Percentiles rank a stretch among this genome's conserved stretches.
Evolutionary conservation across 2,329 filamentous ascomycete species (phyloP).

Genomic region (Seiridium unicorne): DNA sequence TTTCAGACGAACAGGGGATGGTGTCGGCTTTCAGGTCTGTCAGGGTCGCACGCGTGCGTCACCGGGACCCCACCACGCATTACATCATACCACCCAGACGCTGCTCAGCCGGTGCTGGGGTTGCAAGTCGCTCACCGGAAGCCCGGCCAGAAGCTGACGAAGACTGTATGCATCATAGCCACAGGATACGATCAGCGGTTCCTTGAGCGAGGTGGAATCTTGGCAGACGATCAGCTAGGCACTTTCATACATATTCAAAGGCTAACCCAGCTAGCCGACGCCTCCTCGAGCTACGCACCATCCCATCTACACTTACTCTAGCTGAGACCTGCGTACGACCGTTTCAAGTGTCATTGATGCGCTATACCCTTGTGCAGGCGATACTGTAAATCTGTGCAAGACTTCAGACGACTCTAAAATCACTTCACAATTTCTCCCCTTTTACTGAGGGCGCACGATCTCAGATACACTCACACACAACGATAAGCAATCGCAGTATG

Average conservation of each 20-base stretch:
- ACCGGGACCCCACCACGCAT: slow-evolving; percentile 1
- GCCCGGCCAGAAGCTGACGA: neutral
- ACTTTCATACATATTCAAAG: neutral
- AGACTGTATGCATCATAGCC: neutral
- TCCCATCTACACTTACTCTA: too few species aligned
- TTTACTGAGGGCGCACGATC: too few species aligned
- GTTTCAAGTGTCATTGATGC: too few species aligned
- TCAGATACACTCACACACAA: neutral
- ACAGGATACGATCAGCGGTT: neutral
- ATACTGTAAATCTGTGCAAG: neutral
- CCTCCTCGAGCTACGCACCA: neutral
- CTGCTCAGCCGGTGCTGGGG: neutral
- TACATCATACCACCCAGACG: slow-evolving; percentile 16
- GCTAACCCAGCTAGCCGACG: neutral
- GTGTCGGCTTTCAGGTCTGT: neutral
- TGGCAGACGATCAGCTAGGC: neutral
- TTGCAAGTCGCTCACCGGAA: slow-evolving; percentile 3
- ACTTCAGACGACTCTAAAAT: neutral
- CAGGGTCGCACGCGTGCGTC: neutral
- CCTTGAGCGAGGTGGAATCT: neutral
- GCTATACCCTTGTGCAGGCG: neutral
- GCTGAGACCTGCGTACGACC: too few species aligned
- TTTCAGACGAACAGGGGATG: neutral
- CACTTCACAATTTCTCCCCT: neutral
- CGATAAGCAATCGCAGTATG: neutral